Conservation (phyloP, 1,284 basidiomycete species). For the Schizophyllum commune region DNA sequence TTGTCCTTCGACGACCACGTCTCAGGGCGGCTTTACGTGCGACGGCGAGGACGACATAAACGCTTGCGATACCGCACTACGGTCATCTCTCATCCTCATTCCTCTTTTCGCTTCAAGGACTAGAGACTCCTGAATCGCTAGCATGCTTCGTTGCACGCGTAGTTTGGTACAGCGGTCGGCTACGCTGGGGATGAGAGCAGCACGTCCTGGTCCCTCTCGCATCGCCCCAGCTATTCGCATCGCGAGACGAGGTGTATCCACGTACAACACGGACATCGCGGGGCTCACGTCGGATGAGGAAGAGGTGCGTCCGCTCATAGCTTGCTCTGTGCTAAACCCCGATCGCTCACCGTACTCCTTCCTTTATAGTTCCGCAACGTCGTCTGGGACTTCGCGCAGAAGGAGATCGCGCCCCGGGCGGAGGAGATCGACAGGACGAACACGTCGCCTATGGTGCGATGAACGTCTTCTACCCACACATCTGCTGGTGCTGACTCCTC, state of each 20-base stretch:
- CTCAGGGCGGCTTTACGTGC: too few relatives aligned
- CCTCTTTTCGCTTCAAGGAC: too few relatives aligned
- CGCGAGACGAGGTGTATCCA: constrained; percentile 35
- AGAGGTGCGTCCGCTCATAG: constrained; percentile 48
- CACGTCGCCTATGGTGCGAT: constrained; percentile 66
- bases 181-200: background rate
- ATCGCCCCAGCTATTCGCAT: background rate
- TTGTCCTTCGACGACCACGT: too few relatives aligned
- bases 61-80: too few relatives aligned
- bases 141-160: background rate
- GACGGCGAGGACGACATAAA: too few relatives aligned
- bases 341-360: constrained; percentile 3
- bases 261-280: constrained; percentile 69
- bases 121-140: too few relatives aligned
- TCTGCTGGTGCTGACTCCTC: constrained; percentile 6
- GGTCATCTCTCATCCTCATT: too few relatives aligned
- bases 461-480: constrained; percentile 15
- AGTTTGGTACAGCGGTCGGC: background rate
- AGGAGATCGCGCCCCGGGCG: constrained; percentile 76
- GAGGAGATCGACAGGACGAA: constrained; percentile 80
- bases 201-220: background rate
- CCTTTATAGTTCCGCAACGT: constrained; percentile 66
- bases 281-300: constrained; percentile 80
- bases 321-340: background rate
- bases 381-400: constrained; percentile 70